Evolutionary conservation across 139 green algal species (phyloP), one percentile per base, ranked within the genome.

Genomic region (Tetradesmus obliquus): DNA sequence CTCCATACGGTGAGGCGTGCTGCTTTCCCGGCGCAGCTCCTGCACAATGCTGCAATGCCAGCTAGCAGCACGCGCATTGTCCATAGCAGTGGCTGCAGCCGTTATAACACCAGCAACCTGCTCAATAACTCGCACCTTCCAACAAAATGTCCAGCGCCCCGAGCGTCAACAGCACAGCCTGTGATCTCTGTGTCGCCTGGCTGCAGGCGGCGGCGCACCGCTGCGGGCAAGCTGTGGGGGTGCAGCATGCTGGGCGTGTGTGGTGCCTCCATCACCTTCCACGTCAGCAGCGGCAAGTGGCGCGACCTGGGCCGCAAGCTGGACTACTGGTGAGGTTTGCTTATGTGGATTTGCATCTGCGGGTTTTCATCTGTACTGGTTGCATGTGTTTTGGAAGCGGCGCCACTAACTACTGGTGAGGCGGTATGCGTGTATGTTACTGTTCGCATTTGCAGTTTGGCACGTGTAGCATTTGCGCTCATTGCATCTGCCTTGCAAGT

Each of bases 321-420:
- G 5, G 96, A 98, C 93, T 98, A 97, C 93, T 98, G 94, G 91
- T 84, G 51, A 84, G 72, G 17, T 10, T 71, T 10, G 60, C 32
- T 88, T 9, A 10, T 79, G 53, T 10, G 22, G 19, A 58, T 5
- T 5, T 71, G 0, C 32, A 45, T 45, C 32, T 45, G 32, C 32
- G 32, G 32, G 32, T 45, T 45, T 45, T 45, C 32, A 45, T 45
- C 32, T 45, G 32, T 45, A 45, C 32, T 45, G 32, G 32, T 45
- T 45, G 32, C 32, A 45, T 45, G 32, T 45, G 32, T 45, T 45
- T 45, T 45, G 32, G 32, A 45, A 45, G 32, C 32, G 32, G 32
- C 32, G 32, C 32, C 32, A 45, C 32, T 0, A 72, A 13, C 62
- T 72, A 72, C 10, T 15, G 62, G 32, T 45, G 32, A 45, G 32